Base-by-base conservation (phyloP, 805 yeast genomes). In the Wickerhamomyces strasburgensis region DNA sequence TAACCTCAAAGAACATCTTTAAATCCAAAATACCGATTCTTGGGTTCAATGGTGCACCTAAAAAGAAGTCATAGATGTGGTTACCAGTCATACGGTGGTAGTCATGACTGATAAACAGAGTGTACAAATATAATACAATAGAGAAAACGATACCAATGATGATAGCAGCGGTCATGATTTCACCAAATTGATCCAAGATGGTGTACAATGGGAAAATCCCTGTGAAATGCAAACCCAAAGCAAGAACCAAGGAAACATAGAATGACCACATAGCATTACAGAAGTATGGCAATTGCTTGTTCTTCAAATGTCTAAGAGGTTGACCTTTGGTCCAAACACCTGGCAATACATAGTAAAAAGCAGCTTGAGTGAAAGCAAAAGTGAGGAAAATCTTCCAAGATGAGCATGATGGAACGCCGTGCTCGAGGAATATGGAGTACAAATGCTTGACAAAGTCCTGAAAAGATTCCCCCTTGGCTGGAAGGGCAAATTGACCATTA, bases 21-120 rank as follows among this genome's bases (percentile, higher is more conserved):
- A 87, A 69, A 64, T 93, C 98, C 52, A 90, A 72, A 51, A 80
- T 81, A 29, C 97, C 98, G 57, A 90, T 70, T 60, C 98, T 75
- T 46, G 98, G 98, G 63, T 93, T 93, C 59, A 93, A 75, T 29
- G 97, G 95, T 13, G 96, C 96, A 33, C 98, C 98, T 94, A 93
- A 80, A 67, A 93, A 93, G 55, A 87, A 70, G 62, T 93, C 98
- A 57, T 88, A 90, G 48, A 93, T 61, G 54, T 75, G 82, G 61
- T 84, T 86, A 16, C 98, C 97, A 7, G 97, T 80, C 90, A 90
- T 78, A 45, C 93, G 72, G 60, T 86, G 90, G 60, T 84, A 86
- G 55, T 86, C 95, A 40, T 78, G 78, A 37, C 84, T 69, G 37
- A 82, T 66, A 43, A 56, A 58, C 38, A 86, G 51, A 13, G 93